Percentiles rank a stretch among this genome's conserved stretches.
Evolutionary conservation across 805 yeast genomes (phyloP).

Genomic region (Candida insectorum): DNA sequence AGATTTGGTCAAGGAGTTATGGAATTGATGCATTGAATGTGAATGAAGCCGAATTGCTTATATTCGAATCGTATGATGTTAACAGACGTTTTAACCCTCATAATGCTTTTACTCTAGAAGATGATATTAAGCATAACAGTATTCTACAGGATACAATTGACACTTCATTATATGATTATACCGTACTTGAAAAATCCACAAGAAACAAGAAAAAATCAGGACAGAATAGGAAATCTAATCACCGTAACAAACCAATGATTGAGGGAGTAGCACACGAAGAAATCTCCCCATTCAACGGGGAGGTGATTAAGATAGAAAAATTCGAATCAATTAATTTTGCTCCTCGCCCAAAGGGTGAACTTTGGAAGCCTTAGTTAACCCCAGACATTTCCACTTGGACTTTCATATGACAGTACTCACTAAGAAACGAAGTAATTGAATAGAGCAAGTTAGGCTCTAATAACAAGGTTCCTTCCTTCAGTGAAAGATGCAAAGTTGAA

Average conservation of each 20-base stretch:
- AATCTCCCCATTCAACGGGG: slow-evolving; percentile 18
- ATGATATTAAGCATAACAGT: slow-evolving; percentile 19
- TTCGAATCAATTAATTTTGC: slow-evolving; percentile 53
- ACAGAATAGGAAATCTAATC: background rate
- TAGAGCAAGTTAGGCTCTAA: no score
- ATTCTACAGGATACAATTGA: slow-evolving; percentile 32
- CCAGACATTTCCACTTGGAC: no score
- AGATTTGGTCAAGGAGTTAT: slow-evolving; percentile 52
- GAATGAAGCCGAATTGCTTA: slow-evolving; percentile 46
- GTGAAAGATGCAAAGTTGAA: no score
- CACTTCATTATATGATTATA: slow-evolving; percentile 25
- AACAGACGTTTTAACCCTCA: slow-evolving; percentile 29
- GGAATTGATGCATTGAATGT: slow-evolving; percentile 52
- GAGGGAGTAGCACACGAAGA: background rate
- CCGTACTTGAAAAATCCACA: slow-evolving; percentile 10
- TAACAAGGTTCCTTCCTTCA: no score
- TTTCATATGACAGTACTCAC: no score
- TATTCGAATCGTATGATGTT: slow-evolving; percentile 35
- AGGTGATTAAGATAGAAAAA: slow-evolving; percentile 36
- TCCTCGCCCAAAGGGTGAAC: slow-evolving; percentile 56
- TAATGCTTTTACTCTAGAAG: slow-evolving; percentile 20
- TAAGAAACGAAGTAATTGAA: no score
- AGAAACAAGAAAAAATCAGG: background rate
- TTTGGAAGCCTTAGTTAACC: slow-evolving; percentile 41
- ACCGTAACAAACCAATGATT: background rate